Conservation (phyloP, 179 eudicot genomes). For the Amaranthus tricolor region DNA sequence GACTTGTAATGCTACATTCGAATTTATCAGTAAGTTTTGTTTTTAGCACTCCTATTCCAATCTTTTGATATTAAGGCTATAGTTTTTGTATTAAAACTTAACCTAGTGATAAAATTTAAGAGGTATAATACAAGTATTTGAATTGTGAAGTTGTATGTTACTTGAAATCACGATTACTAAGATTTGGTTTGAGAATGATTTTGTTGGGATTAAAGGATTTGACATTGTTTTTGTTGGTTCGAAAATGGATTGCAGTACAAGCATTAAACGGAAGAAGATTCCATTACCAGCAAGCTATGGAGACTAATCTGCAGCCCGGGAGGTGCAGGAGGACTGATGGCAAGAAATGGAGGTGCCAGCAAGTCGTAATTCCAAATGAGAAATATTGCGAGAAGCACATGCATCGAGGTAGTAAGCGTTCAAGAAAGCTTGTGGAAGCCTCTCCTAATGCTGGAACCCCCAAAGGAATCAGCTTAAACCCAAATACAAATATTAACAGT, state of each 20-base stretch:
- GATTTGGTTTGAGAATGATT: neutral
- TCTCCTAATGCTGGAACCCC: neutral
- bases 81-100: too few relatives aligned
- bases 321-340: slow-evolving; percentile 57
- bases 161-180: neutral
- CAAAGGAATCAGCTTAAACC: neutral
- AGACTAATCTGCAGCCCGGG: slow-evolving; percentile 27
- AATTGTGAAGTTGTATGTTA: neutral
- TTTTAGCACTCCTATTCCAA: too few relatives aligned
- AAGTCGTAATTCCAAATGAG: slow-evolving; percentile 33
- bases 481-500: too few relatives aligned
- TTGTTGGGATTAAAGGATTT: neutral
- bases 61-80: neutral
- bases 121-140: too few relatives aligned
- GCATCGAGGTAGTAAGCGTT: slow-evolving; percentile 49
- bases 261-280: neutral
- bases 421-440: slow-evolving; percentile 62
- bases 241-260: slow-evolving; percentile 10
- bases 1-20: neutral
- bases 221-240: neutral
- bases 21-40: neutral
- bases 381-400: slow-evolving; percentile 52
- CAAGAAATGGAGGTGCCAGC: slow-evolving; percentile 50
- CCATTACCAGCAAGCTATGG: slow-evolving; percentile 25
- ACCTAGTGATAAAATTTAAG: too few relatives aligned